Base-by-base conservation (phyloP, 352 stramenopile genomes). In the Blastocystis sp. region DNA sequence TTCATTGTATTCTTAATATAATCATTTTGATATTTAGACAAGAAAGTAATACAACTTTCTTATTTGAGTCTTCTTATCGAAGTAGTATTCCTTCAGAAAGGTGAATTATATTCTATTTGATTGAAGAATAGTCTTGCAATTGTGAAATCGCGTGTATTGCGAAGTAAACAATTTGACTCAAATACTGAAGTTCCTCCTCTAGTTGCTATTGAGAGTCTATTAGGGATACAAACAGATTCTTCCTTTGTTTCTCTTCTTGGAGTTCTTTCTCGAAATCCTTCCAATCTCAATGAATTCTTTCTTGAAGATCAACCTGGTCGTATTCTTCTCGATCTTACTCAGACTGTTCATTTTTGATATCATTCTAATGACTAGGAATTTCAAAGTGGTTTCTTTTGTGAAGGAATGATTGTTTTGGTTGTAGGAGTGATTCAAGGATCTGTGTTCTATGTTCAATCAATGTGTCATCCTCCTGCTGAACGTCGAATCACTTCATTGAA, bases 391-490 rank as follows among this genome's bases (percentile, higher is more conserved):
- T 73, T 49, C 32, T 73, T 73, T 46, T 12, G 24, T 39, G 61
- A 73, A 29, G 61, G 61, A 73, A 73, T 73, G 61, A 49, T 73
- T 37, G 61, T 73, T 11, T 27, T 73, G 11, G n/a, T n/a, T 16
- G 12, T 49, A 12, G 61, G 61, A 49, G 24, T 73, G 9, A 39
- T 73, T 11, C n/a, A 46, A 39, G 12, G 24, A 12, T 7, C 24
- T 37, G 24, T 37, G 24, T 73, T 73, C 32, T 46, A 46, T 46
- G 61, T 37, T 19, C 32, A 73, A 12, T 27, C 24, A 19, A 5
- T 73, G 12, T 19, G 6, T 49, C 61, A 73, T 49, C 61, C 61
- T 12, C 61, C 61, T 16, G 12, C 11, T 49, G 61, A 73, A 46
- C n/a, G 9, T 16, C 61, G 61, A 19, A 12, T 14, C 43, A 9